A percentile compares a stretch with the other conserved stretches of the same genome.
Conservation (phyloP, 2,329 filamentous ascomycete species). For the Kalmusia sp. region DNA sequence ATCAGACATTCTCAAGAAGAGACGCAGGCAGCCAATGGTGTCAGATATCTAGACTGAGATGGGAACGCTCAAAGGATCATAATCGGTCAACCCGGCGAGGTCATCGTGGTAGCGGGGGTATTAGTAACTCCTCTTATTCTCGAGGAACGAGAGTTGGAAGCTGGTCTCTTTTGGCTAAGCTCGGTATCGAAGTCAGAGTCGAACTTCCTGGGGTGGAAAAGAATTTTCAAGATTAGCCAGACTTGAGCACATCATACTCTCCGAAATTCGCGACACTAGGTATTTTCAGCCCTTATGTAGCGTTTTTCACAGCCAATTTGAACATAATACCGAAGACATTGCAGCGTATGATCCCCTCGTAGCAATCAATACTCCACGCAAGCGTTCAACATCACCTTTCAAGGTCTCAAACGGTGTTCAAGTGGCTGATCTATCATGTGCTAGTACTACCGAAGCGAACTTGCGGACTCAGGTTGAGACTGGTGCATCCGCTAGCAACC, state of each 20-base stretch:
- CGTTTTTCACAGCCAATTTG: neutral
- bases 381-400: too few relatives aligned
- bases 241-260: neutral
- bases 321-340: neutral
- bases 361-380: neutral
- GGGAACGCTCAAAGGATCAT: neutral
- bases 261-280: neutral
- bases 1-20: neutral
- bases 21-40: neutral
- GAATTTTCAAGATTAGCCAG: slow-evolving; percentile 37
- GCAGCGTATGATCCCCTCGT: neutral
- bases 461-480: neutral
- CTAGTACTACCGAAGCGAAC: neutral
- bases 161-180: slow-evolving; percentile 17
- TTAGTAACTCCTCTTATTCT: slow-evolving; percentile 20
- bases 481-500: neutral
- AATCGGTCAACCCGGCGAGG: slow-evolving; percentile 12
- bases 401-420: neutral
- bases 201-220: slow-evolving; percentile 30
- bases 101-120: slow-evolving; percentile 20
- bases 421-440: neutral
- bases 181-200: slow-evolving; percentile 26
- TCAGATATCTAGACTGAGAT: neutral
- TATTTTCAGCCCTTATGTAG: neutral
- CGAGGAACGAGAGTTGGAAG: slow-evolving; percentile 20